Percentiles rank a stretch among this genome's conserved stretches.
Conservation (phyloP, 2,329 filamentous ascomycete species). For the Nigrospora oryzae region DNA sequence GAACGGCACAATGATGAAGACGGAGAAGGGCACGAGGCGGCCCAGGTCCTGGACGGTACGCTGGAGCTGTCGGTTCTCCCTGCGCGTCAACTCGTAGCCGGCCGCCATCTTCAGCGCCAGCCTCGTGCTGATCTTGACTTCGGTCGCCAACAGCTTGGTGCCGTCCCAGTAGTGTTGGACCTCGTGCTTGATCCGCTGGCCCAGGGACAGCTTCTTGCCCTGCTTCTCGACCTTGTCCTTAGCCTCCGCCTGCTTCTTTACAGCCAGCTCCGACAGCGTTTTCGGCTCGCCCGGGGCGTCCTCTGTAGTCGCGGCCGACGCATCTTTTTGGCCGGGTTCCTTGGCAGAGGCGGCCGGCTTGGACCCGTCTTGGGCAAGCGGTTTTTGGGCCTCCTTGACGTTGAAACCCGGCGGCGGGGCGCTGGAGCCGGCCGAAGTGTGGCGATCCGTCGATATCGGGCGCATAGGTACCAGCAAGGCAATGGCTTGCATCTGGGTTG, state of each 20-base stretch:
- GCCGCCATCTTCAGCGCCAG: constrained; percentile 95
- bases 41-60: constrained; percentile 90
- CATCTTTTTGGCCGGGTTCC: constrained; percentile 19
- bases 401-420: constrained; percentile 87
- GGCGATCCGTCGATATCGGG: constrained; percentile 50
- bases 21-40: constrained; percentile 88
- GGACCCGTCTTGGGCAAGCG: constrained; percentile 51
- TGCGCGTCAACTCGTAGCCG: constrained; percentile 89
- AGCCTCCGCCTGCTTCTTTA: constrained; percentile 51
- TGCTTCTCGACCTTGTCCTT: constrained; percentile 63
- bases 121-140: constrained; percentile 86
- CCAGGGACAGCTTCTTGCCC: constrained; percentile 78
- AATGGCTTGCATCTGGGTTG: constrained; percentile 38
- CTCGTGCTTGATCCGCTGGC: constrained; percentile 94
- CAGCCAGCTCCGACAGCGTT: constrained; percentile 52
- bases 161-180: constrained; percentile 95
- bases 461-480: constrained; percentile 50
- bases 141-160: constrained; percentile 85
- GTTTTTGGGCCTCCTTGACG: constrained; percentile 81
- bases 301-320: background rate
- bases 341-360: constrained; percentile 12
- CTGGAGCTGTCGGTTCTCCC: constrained; percentile 87
- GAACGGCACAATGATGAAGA: constrained; percentile 95
- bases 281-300: constrained; percentile 26
- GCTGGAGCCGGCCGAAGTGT: constrained; percentile 38